Evolutionary conservation across 176 grass and related monocot genomes (phyloP), one percentile per base, ranked within the genome.

Genomic region (Tillandsia fasciculata): DNA sequence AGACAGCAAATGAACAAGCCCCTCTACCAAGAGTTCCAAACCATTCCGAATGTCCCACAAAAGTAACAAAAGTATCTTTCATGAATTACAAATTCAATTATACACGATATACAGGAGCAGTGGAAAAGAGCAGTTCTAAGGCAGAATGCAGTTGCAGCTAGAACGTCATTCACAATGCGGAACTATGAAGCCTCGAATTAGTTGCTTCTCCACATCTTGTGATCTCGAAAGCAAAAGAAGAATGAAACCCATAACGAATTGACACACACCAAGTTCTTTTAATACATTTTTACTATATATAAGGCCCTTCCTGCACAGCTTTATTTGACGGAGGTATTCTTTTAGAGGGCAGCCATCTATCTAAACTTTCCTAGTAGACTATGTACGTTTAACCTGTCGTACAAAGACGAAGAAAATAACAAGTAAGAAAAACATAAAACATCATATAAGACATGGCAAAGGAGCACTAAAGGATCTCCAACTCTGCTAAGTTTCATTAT

Each of bases 21-120:
- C 83, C 81, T 56, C 87, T 78, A 79, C 84, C 91, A 87, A 69
- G 79, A 70, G 78, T 81, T 82, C 29, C 67, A 64, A 69, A 80
- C 73, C 70, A 78, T 76, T 74, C 76, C 56, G 33, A 82, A 90
- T 84, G 90, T 76, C 71, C 81, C 79, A 63, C 54, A 28, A 49
- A 81, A 75, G 33, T 42, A 42, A 42, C 33, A 42, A 42, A 61
- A 8, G 3, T 53, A 69, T 80, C 80, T 78, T 78, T 79, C 84
- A 87, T 57, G 57, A 96, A 90, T 49, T 67, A 87, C 82, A 87
- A 87, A 87, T 90, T 80, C 63, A 85, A 72, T 78, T 85, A 73
- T 87, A 85, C 87, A 85, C 73, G 78, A 90, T 96, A 74, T 90
- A 90, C 91, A 96, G 33, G 33, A 42, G 4, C 33, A 42, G 33